Conservation (phyloP, 805 yeast species). For the Ogataea parapolymorpha region DNA sequence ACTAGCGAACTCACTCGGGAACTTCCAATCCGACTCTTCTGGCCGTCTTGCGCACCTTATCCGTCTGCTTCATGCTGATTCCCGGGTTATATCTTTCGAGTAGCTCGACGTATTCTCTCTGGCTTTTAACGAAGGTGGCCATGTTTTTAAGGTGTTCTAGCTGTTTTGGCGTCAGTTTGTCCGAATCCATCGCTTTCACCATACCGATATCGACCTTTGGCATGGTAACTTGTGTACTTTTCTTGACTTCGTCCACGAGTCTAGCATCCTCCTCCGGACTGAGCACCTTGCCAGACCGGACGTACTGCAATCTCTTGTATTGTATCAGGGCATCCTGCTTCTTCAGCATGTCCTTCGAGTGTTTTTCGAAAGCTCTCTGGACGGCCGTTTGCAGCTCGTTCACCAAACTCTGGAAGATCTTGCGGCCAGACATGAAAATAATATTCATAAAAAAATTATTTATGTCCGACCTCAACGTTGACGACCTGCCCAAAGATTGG, state of each 20-base stretch:
- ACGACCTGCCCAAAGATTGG: conserved; percentile 12
- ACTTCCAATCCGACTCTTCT: conserved; percentile 80
- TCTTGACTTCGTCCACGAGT: conserved; percentile 36
- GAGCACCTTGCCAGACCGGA: conserved; percentile 36
- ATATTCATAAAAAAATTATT: not conserved
- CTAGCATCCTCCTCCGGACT: conserved; percentile 32
- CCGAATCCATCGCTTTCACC: conserved; percentile 28
- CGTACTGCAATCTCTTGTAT: conserved; percentile 46
- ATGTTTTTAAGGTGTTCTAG: conserved; percentile 54
- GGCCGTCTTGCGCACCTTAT: conserved; percentile 77
- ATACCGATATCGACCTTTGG: conserved; percentile 28
- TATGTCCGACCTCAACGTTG: conserved; percentile 3
- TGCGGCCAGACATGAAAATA: conserved; percentile 23
- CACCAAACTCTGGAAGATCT: conserved; percentile 30
- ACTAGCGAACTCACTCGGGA: conserved; percentile 38
- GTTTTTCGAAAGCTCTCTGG: conserved; percentile 35
- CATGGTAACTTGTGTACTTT: conserved; percentile 25
- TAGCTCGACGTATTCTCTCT: conserved; percentile 72
- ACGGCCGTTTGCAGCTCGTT: conserved; percentile 40
- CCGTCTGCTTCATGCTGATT: conserved; percentile 69
- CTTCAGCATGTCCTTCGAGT: conserved; percentile 38
- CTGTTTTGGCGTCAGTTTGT: conserved; percentile 21
- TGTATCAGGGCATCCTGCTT: conserved; percentile 45
- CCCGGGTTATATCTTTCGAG: conserved; percentile 88
- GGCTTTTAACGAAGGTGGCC: conserved; percentile 60